Evolutionary conservation across 768 basidiomycete species (phyloP).

Genomic region (Thelephora ganbajun): DNA sequence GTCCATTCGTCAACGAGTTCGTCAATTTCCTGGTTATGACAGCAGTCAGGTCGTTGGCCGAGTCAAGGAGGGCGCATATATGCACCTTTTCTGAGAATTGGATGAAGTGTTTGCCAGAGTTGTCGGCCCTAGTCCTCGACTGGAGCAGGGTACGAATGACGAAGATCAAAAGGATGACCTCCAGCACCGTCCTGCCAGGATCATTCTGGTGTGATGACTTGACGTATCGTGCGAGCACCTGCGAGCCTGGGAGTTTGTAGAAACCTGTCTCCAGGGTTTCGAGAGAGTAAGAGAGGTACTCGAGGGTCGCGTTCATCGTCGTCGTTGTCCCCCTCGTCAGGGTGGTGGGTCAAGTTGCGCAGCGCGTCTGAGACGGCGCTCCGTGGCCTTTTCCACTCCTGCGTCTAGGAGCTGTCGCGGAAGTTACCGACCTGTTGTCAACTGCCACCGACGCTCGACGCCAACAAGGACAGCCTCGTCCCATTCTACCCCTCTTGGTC

Average conservation of each 20-base stretch:
- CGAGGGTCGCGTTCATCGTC: slow-evolving; percentile 24
- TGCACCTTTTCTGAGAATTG: slow-evolving; percentile 66
- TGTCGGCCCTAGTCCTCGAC: slow-evolving; percentile 77
- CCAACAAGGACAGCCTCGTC: slow-evolving; percentile 4
- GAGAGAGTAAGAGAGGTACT: slow-evolving; percentile 48
- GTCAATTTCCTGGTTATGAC: slow-evolving; percentile 69
- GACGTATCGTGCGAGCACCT: slow-evolving; percentile 81
- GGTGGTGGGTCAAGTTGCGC: background rate
- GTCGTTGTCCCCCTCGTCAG: slow-evolving; percentile 5
- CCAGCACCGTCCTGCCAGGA: slow-evolving; percentile 82
- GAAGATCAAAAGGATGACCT: slow-evolving; percentile 78
- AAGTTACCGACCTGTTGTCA: background rate
- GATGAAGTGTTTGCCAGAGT: slow-evolving; percentile 78
- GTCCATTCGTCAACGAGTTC: slow-evolving; percentile 94
- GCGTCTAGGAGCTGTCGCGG: background rate
- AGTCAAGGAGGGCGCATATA: background rate
- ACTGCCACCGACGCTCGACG: slow-evolving; percentile 6
- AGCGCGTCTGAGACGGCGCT: background rate
- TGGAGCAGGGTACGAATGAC: slow-evolving; percentile 85
- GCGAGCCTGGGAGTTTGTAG: slow-evolving; percentile 66
- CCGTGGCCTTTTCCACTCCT: background rate
- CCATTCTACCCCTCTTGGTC: slow-evolving; percentile 14
- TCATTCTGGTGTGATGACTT: slow-evolving; percentile 93
- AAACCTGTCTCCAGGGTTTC: slow-evolving; percentile 51
- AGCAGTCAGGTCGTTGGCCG: background rate